These are phyloP conservation scores for Leccinum variicolor DNA, from an alignment of 768 basidiomycete genomes.

Conservation along the genomic window DNA sequence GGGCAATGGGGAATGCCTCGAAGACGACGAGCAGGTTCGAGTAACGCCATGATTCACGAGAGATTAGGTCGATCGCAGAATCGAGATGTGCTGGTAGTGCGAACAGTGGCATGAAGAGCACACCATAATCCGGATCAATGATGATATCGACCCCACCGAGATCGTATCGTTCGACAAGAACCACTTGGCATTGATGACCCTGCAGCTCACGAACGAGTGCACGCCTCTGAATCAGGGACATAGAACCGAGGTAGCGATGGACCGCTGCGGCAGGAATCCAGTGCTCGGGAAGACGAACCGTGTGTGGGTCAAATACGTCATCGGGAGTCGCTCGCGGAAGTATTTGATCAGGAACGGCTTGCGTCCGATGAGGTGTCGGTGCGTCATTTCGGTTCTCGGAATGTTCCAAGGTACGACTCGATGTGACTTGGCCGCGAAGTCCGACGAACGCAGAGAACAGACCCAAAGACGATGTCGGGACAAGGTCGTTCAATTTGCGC, in stretches of 20 bases:
- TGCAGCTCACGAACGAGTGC: constrained; percentile 52
- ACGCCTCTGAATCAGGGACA: constrained; percentile 67
- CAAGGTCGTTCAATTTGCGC: constrained; percentile 22
- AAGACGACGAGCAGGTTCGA: constrained; percentile 54
- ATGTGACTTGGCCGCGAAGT: constrained; percentile 21
- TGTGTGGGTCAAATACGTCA: constrained; percentile 42
- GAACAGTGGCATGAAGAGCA: constrained; percentile 47
- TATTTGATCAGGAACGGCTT: constrained; percentile 10
- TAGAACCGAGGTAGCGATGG: constrained; percentile 69
- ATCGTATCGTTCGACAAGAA: constrained; percentile 61
- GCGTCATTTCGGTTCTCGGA: constrained; percentile 13
- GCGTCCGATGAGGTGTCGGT: constrained; percentile 3
- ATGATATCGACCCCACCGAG: constrained; percentile 65
- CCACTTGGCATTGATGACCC: constrained; percentile 42
- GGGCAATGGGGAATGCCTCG: constrained; percentile 57
- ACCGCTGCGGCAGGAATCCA: constrained; percentile 29
- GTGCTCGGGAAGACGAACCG: constrained; percentile 39
- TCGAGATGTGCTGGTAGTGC: constrained; percentile 50
- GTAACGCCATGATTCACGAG: constrained; percentile 63
- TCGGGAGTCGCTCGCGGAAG: constrained; percentile 32
- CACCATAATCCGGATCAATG: constrained; percentile 57
- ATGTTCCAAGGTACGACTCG: constrained; percentile 2
- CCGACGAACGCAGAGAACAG: constrained; percentile 24
- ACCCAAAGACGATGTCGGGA: constrained; percentile 24
- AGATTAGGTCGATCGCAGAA: constrained; percentile 41